Conservation (phyloP, 2,329 filamentous ascomycete genomes). For the Cucurbitaria berberidis region DNA sequence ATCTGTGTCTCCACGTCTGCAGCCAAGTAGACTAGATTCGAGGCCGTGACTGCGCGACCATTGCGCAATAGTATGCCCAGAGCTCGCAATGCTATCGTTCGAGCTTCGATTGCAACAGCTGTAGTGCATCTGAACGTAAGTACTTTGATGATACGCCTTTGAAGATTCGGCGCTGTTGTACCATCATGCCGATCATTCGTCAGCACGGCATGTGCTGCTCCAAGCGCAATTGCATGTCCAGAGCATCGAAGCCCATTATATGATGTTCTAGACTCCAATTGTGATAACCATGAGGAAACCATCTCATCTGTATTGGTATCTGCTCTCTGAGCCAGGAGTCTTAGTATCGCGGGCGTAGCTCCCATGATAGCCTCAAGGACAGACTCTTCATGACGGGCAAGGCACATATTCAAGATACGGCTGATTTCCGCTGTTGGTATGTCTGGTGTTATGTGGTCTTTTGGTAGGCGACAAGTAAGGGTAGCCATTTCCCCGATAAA, state of each 20-base stretch:
- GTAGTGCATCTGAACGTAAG: constrained; percentile 47
- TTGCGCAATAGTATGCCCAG: constrained; percentile 44
- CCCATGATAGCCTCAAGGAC: constrained; percentile 40
- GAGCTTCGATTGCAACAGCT: constrained; percentile 52
- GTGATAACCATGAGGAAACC: constrained; percentile 38
- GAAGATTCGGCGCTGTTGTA: constrained; percentile 10
- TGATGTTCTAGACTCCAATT: constrained; percentile 44
- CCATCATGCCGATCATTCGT: not conserved
- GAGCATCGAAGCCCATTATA: constrained; percentile 51
- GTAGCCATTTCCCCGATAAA: constrained; percentile 53
- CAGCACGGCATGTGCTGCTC: constrained; percentile 44
- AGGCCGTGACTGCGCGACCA: not conserved
- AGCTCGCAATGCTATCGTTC: constrained; percentile 51
- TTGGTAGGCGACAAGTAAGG: constrained; percentile 15
- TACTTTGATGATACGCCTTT: constrained; percentile 39
- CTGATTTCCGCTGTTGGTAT: constrained; percentile 25
- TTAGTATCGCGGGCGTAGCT: constrained; percentile 28
- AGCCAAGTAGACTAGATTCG: constrained; percentile 6
- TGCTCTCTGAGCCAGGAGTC: constrained; percentile 21
- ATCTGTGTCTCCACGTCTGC: constrained; percentile 30
- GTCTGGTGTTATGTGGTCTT: constrained; percentile 3
- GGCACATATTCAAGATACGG: constrained; percentile 41
- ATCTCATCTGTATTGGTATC: constrained; percentile 17
- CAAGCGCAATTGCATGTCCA: constrained; percentile 54
- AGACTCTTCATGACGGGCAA: constrained; percentile 43